These are phyloP conservation scores for Tulasnella calospora DNA, from an alignment of 768 basidiomycete genomes.

Conservation along the genomic window DNA sequence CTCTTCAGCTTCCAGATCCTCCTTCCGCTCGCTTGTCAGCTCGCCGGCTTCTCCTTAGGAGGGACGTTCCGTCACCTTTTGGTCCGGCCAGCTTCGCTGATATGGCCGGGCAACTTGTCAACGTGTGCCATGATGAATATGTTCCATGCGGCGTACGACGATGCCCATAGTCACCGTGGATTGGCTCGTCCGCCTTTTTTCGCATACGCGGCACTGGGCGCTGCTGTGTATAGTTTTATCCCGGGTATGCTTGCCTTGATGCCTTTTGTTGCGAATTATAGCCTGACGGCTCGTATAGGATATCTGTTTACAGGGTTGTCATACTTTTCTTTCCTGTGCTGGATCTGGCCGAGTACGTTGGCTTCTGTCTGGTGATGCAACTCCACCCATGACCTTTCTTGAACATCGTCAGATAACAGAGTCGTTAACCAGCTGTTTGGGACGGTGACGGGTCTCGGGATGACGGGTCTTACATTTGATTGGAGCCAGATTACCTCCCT, in stretches of 20 bases:
- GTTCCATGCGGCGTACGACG: conserved; percentile 84
- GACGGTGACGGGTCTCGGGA: not conserved
- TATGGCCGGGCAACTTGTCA: conserved; percentile 81
- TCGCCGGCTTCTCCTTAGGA: not conserved
- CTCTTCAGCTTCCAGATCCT: not conserved
- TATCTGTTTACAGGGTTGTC: conserved; percentile 87
- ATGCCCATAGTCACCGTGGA: conserved; percentile 41
- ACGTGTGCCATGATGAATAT: conserved; percentile 94
- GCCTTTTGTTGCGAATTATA: not conserved
- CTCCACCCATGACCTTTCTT: not conserved
- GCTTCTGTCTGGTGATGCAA: too few relatives aligned
- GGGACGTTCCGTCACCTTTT: conserved; percentile 38
- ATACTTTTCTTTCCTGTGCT: conserved; percentile 86
- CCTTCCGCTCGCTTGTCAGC: not conserved
- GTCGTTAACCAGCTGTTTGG: not conserved
- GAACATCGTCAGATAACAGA: not conserved
- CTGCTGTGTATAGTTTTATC: conserved; percentile 84
- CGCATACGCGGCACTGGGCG: conserved; percentile 52
- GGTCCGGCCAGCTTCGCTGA: not conserved
- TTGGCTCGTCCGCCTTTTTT: conserved; percentile 81
- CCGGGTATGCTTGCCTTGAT: conserved; percentile 55
- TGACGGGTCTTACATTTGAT: not conserved
- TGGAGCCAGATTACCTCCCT: not conserved
- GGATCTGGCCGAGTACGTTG: conserved; percentile 55
- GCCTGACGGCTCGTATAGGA: conserved; percentile 43